Evolutionary conservation across 306 rosid species (phyloP).

Genomic region (Quercus ilex): DNA sequence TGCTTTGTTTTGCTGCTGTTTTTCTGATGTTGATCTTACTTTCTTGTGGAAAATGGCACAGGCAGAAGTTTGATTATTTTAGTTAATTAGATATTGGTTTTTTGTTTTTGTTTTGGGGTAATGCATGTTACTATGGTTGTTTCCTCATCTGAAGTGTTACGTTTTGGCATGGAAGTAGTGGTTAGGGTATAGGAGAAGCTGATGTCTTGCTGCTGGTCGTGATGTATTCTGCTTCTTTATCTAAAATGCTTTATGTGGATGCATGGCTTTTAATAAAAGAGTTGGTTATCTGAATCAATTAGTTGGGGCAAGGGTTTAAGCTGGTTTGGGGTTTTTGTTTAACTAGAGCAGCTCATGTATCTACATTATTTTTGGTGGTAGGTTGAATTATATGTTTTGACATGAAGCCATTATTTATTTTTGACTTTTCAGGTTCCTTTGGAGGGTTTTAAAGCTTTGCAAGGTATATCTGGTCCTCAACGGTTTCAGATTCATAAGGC

Average conservation of each 20-base stretch:
- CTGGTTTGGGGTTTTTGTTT: not conserved
- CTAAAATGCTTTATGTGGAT: not conserved
- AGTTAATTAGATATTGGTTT: not conserved
- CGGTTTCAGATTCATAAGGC: slow-evolving; percentile 99
- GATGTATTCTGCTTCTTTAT: not conserved
- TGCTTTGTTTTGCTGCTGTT: not conserved
- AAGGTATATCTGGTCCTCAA: slow-evolving; percentile 98
- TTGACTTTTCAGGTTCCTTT: slow-evolving; percentile 79
- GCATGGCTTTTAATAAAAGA: not conserved
- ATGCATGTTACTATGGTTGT: not conserved
- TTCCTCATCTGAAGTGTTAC: not conserved
- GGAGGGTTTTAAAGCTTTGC: slow-evolving; percentile 97
- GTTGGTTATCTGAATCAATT: not conserved
- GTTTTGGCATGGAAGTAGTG: not conserved
- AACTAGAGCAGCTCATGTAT: not conserved
- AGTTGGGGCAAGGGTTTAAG: not conserved
- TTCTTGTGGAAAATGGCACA: not conserved
- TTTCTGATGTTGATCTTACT: not conserved
- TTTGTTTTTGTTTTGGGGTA: not conserved
- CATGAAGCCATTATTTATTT: not conserved
- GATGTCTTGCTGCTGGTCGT: not conserved
- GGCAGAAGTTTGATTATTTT: not conserved
- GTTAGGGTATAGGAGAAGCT: not conserved
- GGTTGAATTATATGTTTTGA: not conserved
- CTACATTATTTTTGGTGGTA: not conserved